Evolutionary conservation across 1,284 basidiomycete genomes (phyloP).

Genomic region (Ustilago trichophora): DNA sequence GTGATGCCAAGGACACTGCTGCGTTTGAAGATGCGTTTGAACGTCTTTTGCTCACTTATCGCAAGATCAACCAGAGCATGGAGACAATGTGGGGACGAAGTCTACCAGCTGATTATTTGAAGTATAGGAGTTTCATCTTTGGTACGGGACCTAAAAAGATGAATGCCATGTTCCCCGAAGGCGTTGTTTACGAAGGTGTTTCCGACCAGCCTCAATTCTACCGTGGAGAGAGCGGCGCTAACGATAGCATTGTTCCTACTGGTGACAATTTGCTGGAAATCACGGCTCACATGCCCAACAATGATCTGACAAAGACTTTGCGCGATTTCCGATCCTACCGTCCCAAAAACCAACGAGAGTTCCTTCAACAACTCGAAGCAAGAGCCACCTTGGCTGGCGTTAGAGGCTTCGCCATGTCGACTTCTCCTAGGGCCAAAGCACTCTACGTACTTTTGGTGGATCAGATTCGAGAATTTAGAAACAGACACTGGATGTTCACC

Average conservation of each 20-base stretch:
- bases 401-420: constrained; percentile 40
- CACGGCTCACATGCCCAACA: constrained; percentile 58
- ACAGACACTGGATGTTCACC: constrained; percentile 63
- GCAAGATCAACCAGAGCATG: constrained; percentile 61
- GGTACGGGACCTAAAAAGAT: constrained; percentile 59
- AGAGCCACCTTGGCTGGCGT: constrained; percentile 46
- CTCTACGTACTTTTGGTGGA: constrained; percentile 61
- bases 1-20: constrained; percentile 25
- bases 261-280: constrained; percentile 64
- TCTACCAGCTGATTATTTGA: constrained; percentile 55
- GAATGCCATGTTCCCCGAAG: constrained; percentile 63
- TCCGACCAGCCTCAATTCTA: constrained; percentile 41
- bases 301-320: constrained; percentile 59
- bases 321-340: constrained; percentile 63
- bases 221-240: constrained; percentile 58
- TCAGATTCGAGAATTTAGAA: constrained; percentile 61
- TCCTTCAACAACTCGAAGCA: constrained; percentile 55
- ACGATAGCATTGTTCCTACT: constrained; percentile 58
- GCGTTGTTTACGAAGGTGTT: constrained; percentile 61
- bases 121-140: constrained; percentile 64
- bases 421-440: constrained; percentile 39
- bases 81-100: constrained; percentile 62
- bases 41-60: constrained; percentile 42
- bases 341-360: constrained; percentile 55
- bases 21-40: constrained; percentile 52